Conservation (phyloP, 2,329 filamentous ascomycete species). For the Xylaria multiplex region DNA sequence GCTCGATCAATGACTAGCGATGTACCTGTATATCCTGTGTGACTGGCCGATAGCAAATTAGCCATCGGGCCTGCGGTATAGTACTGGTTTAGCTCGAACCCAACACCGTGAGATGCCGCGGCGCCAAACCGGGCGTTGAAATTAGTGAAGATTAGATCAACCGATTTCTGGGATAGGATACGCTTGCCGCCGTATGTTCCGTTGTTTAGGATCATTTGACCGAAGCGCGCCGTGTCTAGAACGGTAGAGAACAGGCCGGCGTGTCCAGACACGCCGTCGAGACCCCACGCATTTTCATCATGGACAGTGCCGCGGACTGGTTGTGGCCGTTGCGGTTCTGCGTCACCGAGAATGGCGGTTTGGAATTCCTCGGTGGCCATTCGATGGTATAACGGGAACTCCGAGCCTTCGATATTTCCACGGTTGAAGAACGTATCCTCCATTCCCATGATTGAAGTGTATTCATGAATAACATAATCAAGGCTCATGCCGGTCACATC, state of each 20-base stretch:
- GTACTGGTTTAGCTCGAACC: slow-evolving; percentile 31
- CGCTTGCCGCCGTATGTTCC: slow-evolving; percentile 28
- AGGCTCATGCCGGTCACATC: slow-evolving; percentile 21
- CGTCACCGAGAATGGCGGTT: slow-evolving; percentile 14
- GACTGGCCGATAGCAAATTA: slow-evolving; percentile 29
- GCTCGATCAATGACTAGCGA: slow-evolving; percentile 27
- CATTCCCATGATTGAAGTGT: slow-evolving; percentile 31
- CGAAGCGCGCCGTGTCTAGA: slow-evolving; percentile 25
- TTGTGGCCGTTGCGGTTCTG: slow-evolving; percentile 20
- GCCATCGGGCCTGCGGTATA: slow-evolving; percentile 33
- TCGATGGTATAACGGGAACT: slow-evolving; percentile 17
- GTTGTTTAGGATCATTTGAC: slow-evolving; percentile 34
- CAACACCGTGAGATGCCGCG: slow-evolving; percentile 22
- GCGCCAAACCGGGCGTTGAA: slow-evolving; percentile 30
- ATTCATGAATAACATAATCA: slow-evolving; percentile 26
- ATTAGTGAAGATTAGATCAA: slow-evolving; percentile 33
- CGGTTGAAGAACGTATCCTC: slow-evolving; percentile 31
- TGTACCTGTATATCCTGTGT: slow-evolving; percentile 31
- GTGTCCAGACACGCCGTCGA: slow-evolving; percentile 31
- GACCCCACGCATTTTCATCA: slow-evolving; percentile 31
- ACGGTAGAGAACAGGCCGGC: slow-evolving; percentile 33
- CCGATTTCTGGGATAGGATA: slow-evolving; percentile 18
- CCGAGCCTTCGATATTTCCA: slow-evolving; percentile 24
- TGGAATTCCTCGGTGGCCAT: slow-evolving; percentile 30
- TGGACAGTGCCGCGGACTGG: slow-evolving; percentile 30